Evolutionary conservation across 2,329 filamentous ascomycete genomes (phyloP), one percentile per base, ranked within the genome.

Genomic region (Pseudogymnoascus sp.): DNA sequence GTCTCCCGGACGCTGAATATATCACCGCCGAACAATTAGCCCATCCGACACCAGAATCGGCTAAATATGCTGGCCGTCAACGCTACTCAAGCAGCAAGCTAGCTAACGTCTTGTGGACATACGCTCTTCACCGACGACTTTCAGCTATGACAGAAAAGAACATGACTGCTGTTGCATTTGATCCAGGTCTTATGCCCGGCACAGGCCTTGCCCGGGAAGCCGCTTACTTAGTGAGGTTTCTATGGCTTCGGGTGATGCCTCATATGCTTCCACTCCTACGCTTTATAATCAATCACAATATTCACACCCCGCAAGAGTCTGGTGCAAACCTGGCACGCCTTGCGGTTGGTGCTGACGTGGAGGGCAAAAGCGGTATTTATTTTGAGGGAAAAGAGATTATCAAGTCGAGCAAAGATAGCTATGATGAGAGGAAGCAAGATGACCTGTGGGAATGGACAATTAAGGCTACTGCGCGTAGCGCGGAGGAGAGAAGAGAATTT

Each of bases 381-480:
- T 81, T 74, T 69, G 76, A 81, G 66, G 76, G 73, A 0, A 64
- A 59, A 42, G 74, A 72, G 65, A 66, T 73, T 64, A 77, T 77
- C 13, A 67, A 69, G 63, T 76, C 73, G 7, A 80, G 78, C 64
- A 68, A 69, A 18, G 74, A 72, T 40, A 82, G 78, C 64, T 76
- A 78, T 63, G 72, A 76, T 58, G 69, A 73, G 67, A 65, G 60
- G 25, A 78, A 79, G 67, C 79, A 81, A 67, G 76, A 82, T 13
- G 78, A 80, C 64, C 64, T 81, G 33, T 81, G 77, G 77, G 60
- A 69, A 25, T 82, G 79, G 79, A 82, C 78, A 8, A 68, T 79
- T 12, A 70, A 72, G 31, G 69, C 66, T 63, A 60, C 75, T 33
- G 69, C 71, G 3, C 48, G 61, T 31, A 62, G 65, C 60, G 66